Evolutionary conservation across 495 filamentous ascomycete genomes (phyloP).

Genomic region (Xylaria telfairii): DNA sequence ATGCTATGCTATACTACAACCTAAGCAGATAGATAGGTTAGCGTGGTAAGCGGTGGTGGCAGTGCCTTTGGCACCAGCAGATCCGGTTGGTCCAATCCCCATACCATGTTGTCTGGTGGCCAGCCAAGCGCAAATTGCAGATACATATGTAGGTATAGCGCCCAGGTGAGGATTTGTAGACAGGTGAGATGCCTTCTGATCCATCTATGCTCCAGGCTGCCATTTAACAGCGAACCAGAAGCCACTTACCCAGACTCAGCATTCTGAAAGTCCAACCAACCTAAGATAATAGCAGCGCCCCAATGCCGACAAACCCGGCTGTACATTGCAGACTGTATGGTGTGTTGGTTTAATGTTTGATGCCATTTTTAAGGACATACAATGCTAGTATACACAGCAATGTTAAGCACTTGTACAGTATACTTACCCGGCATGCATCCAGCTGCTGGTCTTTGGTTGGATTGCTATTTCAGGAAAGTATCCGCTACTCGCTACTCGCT

Average conservation of each 20-base stretch:
- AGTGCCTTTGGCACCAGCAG: conserved; percentile 7
- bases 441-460: not conserved
- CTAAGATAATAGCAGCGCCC: not conserved
- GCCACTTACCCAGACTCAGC: not conserved
- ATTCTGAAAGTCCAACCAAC: not conserved
- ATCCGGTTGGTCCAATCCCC: conserved; percentile 19
- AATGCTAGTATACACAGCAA: not conserved
- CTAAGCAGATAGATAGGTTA: not conserved
- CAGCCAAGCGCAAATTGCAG: not conserved
- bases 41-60: conserved; percentile 21
- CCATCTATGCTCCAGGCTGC: conserved; percentile 21
- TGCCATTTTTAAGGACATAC: not conserved
- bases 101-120: not conserved
- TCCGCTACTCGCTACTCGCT: not conserved
- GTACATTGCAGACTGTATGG: not conserved
- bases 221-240: conserved; percentile 23
- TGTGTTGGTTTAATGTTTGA: not conserved
- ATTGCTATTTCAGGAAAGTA: conserved; percentile 6
- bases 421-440: conserved; percentile 5
- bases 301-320: conserved; percentile 13
- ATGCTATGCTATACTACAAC: not conserved
- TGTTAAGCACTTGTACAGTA: not conserved
- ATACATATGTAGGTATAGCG: not conserved
- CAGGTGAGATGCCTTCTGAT: not conserved
- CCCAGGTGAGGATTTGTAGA: no score